Evolutionary conservation across 176 grass and related monocot genomes (phyloP), one percentile per base, ranked within the genome.

Genomic region (Saccharum spontaneum): DNA sequence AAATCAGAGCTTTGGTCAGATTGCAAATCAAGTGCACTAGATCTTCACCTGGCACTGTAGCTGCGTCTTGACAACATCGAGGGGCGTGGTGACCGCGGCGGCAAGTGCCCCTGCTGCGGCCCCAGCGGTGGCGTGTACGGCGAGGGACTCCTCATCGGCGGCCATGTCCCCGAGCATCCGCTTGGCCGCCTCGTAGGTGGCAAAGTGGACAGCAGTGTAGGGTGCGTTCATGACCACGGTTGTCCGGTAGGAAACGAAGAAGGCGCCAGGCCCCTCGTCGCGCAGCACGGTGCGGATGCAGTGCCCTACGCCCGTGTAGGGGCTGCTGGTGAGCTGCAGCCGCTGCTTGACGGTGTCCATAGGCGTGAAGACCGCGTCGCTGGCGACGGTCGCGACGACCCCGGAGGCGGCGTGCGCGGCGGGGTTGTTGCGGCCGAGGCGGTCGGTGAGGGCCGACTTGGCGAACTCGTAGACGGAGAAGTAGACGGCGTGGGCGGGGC

Each of bases 301-400:
- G 86, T 97, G 90, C 28, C 77, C 14, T 7, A 97, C 88, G 26
- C 92, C 92, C 11, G 84, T 68, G 84, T 97, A 97, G 8, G 95
- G 95, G 83, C 95, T 97, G 71, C 85, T 94, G 17, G 71, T 92
- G 68, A 97, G 95, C 92, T 97, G 95, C 84, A 97, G 75, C 28
- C 95, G 83, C 88, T 97, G 95, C 88, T 97, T 97, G 71, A 97
- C 87, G 37, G 95, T 97, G 78, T 97, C 95, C 95, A 97, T 97
- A 6, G 95, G 95, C 22, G 92, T 97, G 75, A 97, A 92, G 15
- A 97, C 92, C 0, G 95, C 90, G 46, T 97, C 95, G 69, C 95
- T 97, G 45, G 92, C 81, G 6, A 97, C 10, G 16, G 95, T 97
- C 2, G 95, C 95, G 54, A 97, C 13, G 66, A 97, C 89, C 48